Evolutionary conservation across 2,329 filamentous ascomycete species (phyloP).

Genomic region (Ophioceras dolichostomum): DNA sequence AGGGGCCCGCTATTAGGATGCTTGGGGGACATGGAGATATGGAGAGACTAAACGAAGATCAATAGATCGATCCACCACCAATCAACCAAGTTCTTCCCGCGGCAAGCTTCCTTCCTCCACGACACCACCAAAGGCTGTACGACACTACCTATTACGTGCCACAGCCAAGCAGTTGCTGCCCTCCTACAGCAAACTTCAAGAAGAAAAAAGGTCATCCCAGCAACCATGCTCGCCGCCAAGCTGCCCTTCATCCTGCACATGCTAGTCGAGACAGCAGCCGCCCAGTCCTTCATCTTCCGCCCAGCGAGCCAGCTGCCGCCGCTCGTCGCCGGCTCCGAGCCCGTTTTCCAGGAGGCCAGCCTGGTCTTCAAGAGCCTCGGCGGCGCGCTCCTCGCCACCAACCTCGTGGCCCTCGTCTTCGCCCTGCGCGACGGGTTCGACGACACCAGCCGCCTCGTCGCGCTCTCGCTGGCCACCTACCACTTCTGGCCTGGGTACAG

Average conservation of each 20-base stretch:
- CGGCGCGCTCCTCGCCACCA: slow-evolving; percentile 31
- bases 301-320: slow-evolving; percentile 30
- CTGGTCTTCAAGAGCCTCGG: slow-evolving; percentile 35
- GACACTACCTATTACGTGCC: no score
- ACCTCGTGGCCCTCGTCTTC: slow-evolving; percentile 27
- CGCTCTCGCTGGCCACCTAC: slow-evolving; percentile 31
- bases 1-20: no score
- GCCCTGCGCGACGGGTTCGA: slow-evolving; percentile 18
- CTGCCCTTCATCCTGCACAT: slow-evolving; percentile 9
- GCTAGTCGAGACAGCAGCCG: slow-evolving; percentile 18
- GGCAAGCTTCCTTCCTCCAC: no score
- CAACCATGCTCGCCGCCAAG: slow-evolving; percentile 5
- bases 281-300: slow-evolving; percentile 29
- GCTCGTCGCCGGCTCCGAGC: slow-evolving; percentile 22
- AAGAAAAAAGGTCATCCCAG: no score
- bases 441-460: slow-evolving; percentile 18
- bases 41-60: no score
- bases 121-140: no score
- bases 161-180: no score
- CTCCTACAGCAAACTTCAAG: no score
- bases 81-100: no score
- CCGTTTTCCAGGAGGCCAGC: slow-evolving; percentile 23
- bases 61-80: no score
- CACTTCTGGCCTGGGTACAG: slow-evolving; percentile 34
- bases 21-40: no score